Evolutionary conservation across 2,329 filamentous ascomycete species (phyloP).

Genomic region (Exophiala alcalophila): DNA sequence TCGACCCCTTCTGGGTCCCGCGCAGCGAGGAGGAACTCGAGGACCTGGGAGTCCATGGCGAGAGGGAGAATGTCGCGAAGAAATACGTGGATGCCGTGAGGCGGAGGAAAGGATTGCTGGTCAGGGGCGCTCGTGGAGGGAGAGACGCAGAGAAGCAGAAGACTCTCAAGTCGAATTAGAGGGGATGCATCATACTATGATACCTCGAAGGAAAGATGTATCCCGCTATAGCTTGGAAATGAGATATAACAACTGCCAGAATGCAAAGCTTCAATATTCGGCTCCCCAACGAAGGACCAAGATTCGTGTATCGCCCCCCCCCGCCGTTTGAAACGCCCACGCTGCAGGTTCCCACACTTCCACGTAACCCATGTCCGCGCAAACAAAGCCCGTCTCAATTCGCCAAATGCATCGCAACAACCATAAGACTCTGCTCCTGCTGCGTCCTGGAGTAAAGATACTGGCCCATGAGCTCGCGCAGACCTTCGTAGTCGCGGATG

Average conservation of each 20-base stretch:
- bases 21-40: conserved; percentile 95
- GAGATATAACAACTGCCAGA: too few relatives aligned
- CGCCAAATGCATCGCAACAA: conserved; percentile 9
- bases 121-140: conserved; percentile 70
- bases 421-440: conserved; percentile 7
- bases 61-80: conserved; percentile 94
- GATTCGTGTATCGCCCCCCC: too few relatives aligned
- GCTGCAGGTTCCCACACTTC: too few relatives aligned
- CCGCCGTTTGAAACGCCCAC: too few relatives aligned
- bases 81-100: conserved; percentile 90
- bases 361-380: too few relatives aligned
- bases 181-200: too few relatives aligned
- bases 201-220: too few relatives aligned
- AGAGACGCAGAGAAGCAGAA: conserved; percentile 92
- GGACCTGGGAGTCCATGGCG: conserved; percentile 89
- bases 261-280: too few relatives aligned
- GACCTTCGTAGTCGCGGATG: conserved; percentile 4
- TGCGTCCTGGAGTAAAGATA: conserved; percentile 17
- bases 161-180: conserved; percentile 58
- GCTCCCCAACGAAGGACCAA: too few relatives aligned
- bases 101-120: conserved; percentile 79
- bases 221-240: too few relatives aligned
- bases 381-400: too few relatives aligned
- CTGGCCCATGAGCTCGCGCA: conserved; percentile 8
- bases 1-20: conserved; percentile 97